Conservation (phyloP, 1,284 basidiomycete genomes). For the Inonotus hispidus region DNA sequence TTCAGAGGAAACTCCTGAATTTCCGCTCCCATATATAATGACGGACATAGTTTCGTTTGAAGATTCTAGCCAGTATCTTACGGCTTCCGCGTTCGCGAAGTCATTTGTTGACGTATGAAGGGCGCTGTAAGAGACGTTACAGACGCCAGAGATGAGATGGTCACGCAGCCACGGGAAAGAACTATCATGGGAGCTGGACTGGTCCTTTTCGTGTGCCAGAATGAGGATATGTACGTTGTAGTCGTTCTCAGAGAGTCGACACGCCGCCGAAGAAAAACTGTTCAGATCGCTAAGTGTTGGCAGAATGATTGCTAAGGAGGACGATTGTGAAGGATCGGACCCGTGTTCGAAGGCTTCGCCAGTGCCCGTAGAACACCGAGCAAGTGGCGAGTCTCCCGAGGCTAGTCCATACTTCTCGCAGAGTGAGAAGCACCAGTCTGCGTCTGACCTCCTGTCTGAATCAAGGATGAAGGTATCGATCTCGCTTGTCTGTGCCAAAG, state of each 20-base stretch:
- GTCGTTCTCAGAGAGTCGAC: slow-evolving; percentile 37
- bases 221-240: slow-evolving; percentile 34
- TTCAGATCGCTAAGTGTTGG: slow-evolving; percentile 37
- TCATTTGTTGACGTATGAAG: slow-evolving; percentile 13
- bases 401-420: slow-evolving; percentile 6
- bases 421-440: slow-evolving; percentile 10
- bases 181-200: slow-evolving; percentile 22
- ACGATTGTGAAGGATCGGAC: slow-evolving; percentile 10
- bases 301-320: slow-evolving; percentile 33
- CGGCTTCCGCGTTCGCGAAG: slow-evolving; percentile 16
- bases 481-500: slow-evolving; percentile 23
- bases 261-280: slow-evolving; percentile 38
- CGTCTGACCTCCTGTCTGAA: neutral
- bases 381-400: neutral
- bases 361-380: slow-evolving; percentile 2
- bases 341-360: neutral
- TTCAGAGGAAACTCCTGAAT: neutral
- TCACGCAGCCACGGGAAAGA: slow-evolving; percentile 18
- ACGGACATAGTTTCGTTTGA: slow-evolving; percentile 10
- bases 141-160: slow-evolving; percentile 10
- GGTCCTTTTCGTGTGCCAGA: slow-evolving; percentile 23
- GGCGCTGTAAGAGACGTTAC: slow-evolving; percentile 14
- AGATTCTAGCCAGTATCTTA: slow-evolving; percentile 16
- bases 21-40: slow-evolving; percentile 3
- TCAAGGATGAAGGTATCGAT: slow-evolving; percentile 9